Percentiles rank a stretch among this genome's conserved stretches.
phyloP scores from a whole-genome alignment of 768 basidiomycete genomes.

The Galerina sulciceps region DNA sequence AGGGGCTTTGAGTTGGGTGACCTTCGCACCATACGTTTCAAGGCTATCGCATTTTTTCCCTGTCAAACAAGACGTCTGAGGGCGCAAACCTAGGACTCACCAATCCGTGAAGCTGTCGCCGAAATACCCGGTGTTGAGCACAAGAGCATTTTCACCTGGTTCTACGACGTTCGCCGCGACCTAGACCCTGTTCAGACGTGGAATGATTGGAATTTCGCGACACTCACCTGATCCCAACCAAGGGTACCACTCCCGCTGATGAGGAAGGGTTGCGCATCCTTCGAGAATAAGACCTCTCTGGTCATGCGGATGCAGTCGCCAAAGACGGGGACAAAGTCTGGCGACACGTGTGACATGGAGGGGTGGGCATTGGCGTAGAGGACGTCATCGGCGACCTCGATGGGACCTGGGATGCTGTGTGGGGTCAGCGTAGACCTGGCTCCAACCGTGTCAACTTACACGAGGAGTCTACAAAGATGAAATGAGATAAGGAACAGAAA shows the following conservation, averaged over 20 bases:
- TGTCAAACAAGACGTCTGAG: no score
- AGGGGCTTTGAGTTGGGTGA: slow-evolving; percentile 81
- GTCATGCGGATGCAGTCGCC: slow-evolving; percentile 89
- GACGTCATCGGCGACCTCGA: slow-evolving; percentile 69
- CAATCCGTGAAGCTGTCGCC: slow-evolving; percentile 90
- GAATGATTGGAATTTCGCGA: background rate
- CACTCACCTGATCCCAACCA: slow-evolving; percentile 89
- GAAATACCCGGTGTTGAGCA: slow-evolving; percentile 92
- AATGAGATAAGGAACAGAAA: slow-evolving; percentile 8
- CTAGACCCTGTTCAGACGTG: slow-evolving; percentile 35
- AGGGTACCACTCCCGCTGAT: slow-evolving; percentile 95
- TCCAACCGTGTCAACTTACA: slow-evolving; percentile 38
- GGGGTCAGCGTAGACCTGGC: slow-evolving; percentile 11
- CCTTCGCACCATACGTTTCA: slow-evolving; percentile 86
- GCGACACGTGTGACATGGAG: slow-evolving; percentile 85
- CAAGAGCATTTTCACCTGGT: slow-evolving; percentile 75
- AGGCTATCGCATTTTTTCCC: slow-evolving; percentile 49
- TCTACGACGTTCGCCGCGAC: slow-evolving; percentile 92
- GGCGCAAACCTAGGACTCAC: slow-evolving; percentile 39
- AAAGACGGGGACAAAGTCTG: slow-evolving; percentile 87
- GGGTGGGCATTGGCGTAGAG: slow-evolving; percentile 94
- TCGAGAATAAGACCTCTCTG: slow-evolving; percentile 49
- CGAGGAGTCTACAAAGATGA: slow-evolving; percentile 44
- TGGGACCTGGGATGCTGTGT: slow-evolving; percentile 64
- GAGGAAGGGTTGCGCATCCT: slow-evolving; percentile 85